These are phyloP conservation scores for Medicago ruthenica DNA, from an alignment of 306 rosid species.

Conservation along the genomic window DNA sequence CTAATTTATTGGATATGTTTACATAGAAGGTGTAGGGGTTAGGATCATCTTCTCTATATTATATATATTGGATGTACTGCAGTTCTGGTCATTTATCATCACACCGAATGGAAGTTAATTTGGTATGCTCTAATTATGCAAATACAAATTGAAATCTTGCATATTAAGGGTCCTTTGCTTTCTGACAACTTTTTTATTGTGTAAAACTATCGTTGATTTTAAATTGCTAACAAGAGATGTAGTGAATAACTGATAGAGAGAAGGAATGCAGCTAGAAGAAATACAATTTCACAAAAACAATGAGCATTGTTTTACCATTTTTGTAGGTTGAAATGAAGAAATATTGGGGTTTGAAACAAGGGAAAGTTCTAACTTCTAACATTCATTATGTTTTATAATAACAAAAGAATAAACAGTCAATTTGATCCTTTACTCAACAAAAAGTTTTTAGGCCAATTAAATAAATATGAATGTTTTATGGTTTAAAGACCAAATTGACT, in stretches of 20 bases:
- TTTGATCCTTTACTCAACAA: too few species aligned
- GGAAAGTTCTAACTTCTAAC: background rate
- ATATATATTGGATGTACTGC: slow-evolving; percentile 36
- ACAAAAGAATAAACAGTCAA: background rate
- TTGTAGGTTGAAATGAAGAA: background rate
- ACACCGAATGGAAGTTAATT: slow-evolving; percentile 17
- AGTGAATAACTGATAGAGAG: background rate
- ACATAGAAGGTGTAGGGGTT: slow-evolving; percentile 37
- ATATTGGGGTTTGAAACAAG: background rate
- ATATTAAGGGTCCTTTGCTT: background rate
- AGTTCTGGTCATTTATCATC: slow-evolving; percentile 42
- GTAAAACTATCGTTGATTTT: background rate
- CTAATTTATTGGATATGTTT: slow-evolving; percentile 29
- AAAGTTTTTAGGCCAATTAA: too few species aligned
- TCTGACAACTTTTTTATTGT: background rate
- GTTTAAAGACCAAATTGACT: too few species aligned
- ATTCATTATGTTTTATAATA: background rate
- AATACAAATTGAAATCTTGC: slow-evolving; percentile 17
- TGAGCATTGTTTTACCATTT: too few species aligned
- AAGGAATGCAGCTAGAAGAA: too few species aligned
- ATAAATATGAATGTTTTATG: too few species aligned
- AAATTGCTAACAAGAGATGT: background rate
- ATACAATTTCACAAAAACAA: too few species aligned
- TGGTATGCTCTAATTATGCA: slow-evolving; percentile 31
- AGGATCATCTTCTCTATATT: slow-evolving; percentile 12